These are phyloP conservation scores for Apiospora kogelbergensis DNA, from an alignment of 2,329 filamentous ascomycete species.

Conservation along the genomic window DNA sequence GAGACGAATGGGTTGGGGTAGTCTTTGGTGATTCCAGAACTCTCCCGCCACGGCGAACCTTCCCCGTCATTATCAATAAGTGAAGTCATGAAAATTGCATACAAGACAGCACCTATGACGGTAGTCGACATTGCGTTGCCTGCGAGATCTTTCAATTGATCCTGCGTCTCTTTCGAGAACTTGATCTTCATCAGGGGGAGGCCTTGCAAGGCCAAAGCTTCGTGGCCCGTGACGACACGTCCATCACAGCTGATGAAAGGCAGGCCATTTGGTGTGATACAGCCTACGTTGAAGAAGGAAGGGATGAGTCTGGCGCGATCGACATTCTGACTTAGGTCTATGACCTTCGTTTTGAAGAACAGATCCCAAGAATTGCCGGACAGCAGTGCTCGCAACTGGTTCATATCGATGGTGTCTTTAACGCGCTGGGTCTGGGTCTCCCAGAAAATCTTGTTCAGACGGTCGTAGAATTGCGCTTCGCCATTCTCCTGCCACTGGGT, in stretches of 20 bases:
- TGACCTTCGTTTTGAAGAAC: constrained; percentile 41
- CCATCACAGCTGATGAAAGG: constrained; percentile 61
- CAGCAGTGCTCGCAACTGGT: constrained; percentile 48
- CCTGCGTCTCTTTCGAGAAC: constrained; percentile 62
- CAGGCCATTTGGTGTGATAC: constrained; percentile 66
- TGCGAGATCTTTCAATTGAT: constrained; percentile 66
- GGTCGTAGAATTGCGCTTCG: constrained; percentile 31
- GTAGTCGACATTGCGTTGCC: constrained; percentile 81
- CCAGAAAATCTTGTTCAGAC: constrained; percentile 34
- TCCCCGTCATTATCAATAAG: neutral
- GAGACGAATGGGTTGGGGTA: neutral
- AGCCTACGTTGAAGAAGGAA: constrained; percentile 59
- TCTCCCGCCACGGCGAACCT: neutral
- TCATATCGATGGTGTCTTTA: constrained; percentile 66
- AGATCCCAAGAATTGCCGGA: constrained; percentile 45
- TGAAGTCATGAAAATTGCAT: constrained; percentile 53
- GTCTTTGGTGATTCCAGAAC: neutral
- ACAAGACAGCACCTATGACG: constrained; percentile 63
- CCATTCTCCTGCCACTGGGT: constrained; percentile 61
- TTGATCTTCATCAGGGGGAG: constrained; percentile 62
- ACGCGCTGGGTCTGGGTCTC: constrained; percentile 56
- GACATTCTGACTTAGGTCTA: constrained; percentile 73
- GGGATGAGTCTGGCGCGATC: constrained; percentile 53
- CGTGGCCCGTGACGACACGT: constrained; percentile 60
- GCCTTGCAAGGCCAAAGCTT: constrained; percentile 67